A percentile compares a stretch with the other conserved stretches of the same genome.
Conservation (phyloP, 2,329 filamentous ascomycete genomes). For the Ophidiomyces ophidiicola region DNA sequence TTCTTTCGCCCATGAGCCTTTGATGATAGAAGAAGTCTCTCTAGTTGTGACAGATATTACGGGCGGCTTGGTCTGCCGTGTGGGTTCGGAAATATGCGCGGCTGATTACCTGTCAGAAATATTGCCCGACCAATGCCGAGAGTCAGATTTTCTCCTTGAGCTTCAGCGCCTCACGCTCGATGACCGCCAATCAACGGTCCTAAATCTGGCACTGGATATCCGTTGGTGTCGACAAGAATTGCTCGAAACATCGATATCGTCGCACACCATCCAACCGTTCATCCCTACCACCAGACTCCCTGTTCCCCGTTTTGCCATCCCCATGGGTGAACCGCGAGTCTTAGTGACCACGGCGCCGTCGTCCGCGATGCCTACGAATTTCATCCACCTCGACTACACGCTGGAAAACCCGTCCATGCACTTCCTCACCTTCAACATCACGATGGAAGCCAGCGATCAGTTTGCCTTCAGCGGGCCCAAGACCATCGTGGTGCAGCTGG, state of each 20-base stretch:
- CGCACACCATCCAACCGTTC: conserved; percentile 16
- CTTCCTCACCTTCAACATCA: conserved; percentile 82
- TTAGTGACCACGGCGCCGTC: conserved; percentile 42
- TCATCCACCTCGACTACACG: conserved; percentile 48
- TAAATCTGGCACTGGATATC: conserved; percentile 65
- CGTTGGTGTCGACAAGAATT: conserved; percentile 55
- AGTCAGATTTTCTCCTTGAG: conserved; percentile 60
- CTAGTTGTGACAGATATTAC: conserved; percentile 50
- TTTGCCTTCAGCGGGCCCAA: conserved; percentile 92
- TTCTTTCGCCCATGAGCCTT: conserved; percentile 58
- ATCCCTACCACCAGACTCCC: conserved; percentile 57
- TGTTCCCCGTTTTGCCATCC: conserved; percentile 67
- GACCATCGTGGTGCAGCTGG: conserved; percentile 62
- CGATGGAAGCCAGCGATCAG: conserved; percentile 82
- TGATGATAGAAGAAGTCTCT: conserved; percentile 52
- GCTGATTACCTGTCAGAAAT: conserved; percentile 34
- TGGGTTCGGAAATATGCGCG: conserved; percentile 26
- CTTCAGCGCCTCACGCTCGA: conserved; percentile 69
- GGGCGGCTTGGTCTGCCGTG: conserved; percentile 49
- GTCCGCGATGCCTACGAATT: conserved; percentile 19
- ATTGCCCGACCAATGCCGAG: conserved; percentile 54
- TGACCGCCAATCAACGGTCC: conserved; percentile 60
- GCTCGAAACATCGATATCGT: conserved; percentile 9
- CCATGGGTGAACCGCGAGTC: conserved; percentile 76
- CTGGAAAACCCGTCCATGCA: conserved; percentile 92